Conservation (phyloP, 1,139 yeast genomes). For the Hansenula lynferdii region DNA sequence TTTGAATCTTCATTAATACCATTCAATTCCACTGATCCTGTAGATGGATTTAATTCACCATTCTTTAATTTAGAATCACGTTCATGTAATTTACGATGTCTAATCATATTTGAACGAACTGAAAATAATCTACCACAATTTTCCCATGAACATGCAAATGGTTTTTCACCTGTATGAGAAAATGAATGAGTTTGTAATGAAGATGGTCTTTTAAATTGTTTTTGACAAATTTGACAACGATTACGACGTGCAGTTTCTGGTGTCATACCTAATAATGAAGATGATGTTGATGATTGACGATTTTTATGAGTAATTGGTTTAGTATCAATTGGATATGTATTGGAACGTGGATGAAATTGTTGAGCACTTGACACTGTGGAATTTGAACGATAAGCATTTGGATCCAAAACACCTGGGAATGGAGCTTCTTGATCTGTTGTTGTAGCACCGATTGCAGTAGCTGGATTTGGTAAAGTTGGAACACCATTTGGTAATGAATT, state of each 20-base stretch:
- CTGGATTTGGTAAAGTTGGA: slow-evolving; percentile 4
- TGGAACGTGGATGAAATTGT: slow-evolving; percentile 1
- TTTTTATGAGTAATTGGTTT: slow-evolving; percentile 1
- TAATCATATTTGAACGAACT: slow-evolving; percentile 75
- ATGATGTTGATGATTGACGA: slow-evolving; percentile 10
- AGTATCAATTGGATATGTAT: slow-evolving; percentile 15
- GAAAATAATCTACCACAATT: slow-evolving; percentile 70
- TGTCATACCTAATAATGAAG: slow-evolving; percentile 20
- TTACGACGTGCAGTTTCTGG: slow-evolving; percentile 26
- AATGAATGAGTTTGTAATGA: slow-evolving; percentile 76
- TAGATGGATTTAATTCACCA: not conserved
- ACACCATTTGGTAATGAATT: not conserved
- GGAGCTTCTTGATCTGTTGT: slow-evolving; percentile 10
- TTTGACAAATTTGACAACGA: slow-evolving; percentile 63
- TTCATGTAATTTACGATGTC: slow-evolving; percentile 68
- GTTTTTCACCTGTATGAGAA: slow-evolving; percentile 85
- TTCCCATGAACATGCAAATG: slow-evolving; percentile 61
- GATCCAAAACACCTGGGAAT: slow-evolving; percentile 13
- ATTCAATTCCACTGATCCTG: not conserved
- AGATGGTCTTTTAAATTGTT: slow-evolving; percentile 76
- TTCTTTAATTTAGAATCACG: slow-evolving; percentile 25
- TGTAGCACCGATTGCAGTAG: not conserved
- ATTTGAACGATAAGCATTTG: slow-evolving; percentile 3
- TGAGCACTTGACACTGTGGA: not conserved
- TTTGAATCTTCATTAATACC: not conserved